A percentile compares a stretch with the other conserved stretches of the same genome.
phyloP scores from a whole-genome alignment of 2,329 filamentous ascomycete species.

The Raffaelea albimanens region DNA sequence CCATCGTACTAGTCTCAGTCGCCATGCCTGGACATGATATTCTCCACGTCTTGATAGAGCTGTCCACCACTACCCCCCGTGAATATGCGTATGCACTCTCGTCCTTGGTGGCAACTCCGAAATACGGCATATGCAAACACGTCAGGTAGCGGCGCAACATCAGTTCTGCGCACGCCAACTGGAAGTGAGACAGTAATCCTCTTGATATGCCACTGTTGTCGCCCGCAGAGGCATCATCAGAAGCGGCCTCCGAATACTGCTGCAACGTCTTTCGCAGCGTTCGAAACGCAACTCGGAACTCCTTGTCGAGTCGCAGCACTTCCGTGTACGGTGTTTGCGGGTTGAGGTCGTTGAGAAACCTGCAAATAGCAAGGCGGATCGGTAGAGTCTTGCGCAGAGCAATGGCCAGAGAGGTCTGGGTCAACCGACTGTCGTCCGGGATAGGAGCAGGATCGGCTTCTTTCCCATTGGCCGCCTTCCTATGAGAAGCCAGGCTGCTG shows the following conservation, averaged over 20 bases:
- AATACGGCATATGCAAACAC: conserved; percentile 43
- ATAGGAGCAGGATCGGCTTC: background rate
- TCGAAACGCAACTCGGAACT: conserved; percentile 29
- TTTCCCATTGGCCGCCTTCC: background rate
- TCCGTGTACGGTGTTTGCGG: conserved; percentile 33
- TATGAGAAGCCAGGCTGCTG: no score
- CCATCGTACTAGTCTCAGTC: conserved; percentile 5
- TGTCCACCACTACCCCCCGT: conserved; percentile 36
- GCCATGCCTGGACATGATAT: conserved; percentile 10
- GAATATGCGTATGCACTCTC: conserved; percentile 43
- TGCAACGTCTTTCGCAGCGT: conserved; percentile 22
- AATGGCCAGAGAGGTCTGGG: conserved; percentile 38
- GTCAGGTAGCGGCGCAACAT: conserved; percentile 37
- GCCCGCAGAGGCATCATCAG: background rate
- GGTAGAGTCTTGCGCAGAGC: conserved; percentile 32
- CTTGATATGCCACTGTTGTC: background rate
- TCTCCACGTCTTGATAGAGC: conserved; percentile 19
- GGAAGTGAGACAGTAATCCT: conserved; percentile 19
- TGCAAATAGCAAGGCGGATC: conserved; percentile 31
- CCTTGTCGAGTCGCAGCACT: conserved; percentile 33
- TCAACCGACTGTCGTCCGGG: conserved; percentile 20
- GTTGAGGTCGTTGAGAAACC: conserved; percentile 37
- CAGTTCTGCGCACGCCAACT: conserved; percentile 30
- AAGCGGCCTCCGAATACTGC: conserved; percentile 5
- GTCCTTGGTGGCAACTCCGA: conserved; percentile 26